phyloP scores from a whole-genome alignment of 257 asterid genomes.

The Oldenlandia corymbosa region DNA sequence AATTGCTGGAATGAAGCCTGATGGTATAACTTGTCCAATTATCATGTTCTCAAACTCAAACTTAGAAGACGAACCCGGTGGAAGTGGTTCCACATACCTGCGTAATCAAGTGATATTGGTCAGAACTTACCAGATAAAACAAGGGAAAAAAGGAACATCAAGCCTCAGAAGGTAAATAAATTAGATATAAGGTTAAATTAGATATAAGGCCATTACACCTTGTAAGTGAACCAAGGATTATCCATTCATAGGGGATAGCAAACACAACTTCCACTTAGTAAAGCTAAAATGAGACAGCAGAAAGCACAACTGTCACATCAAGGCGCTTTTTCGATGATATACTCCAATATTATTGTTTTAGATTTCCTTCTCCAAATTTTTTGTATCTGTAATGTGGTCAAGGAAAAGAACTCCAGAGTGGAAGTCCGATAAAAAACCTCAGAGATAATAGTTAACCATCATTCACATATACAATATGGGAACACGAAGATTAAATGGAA shows the following conservation, averaged over 20 bases:
- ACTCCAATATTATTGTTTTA: background rate
- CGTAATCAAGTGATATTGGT: conserved; percentile 4
- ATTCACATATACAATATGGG: too few species aligned
- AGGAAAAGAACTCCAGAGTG: background rate
- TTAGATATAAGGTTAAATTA: background rate
- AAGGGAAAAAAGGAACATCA: background rate
- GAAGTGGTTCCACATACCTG: conserved; percentile 92
- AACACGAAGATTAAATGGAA: too few species aligned
- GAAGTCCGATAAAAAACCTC: background rate
- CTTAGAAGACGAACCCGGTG: conserved; percentile 64
- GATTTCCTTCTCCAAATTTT: background rate
- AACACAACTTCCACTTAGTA: too few species aligned
- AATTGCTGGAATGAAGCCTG: conserved; percentile 88
- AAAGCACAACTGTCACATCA: background rate
- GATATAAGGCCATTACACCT: background rate
- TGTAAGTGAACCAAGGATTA: too few species aligned
- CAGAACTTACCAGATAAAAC: background rate
- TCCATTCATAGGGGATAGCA: too few species aligned
- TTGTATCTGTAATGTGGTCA: background rate
- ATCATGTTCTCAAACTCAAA: conserved; percentile 85
- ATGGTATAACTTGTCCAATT: conserved; percentile 86
- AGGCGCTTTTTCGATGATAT: background rate
- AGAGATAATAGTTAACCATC: background rate
- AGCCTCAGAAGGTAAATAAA: too few species aligned
- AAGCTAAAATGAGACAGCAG: conserved; percentile 1